Percentiles rank a stretch among this genome's conserved stretches.
These are phyloP conservation scores for Coemansia sp. DNA, from an alignment of 192 early-diverging fungal species.

Conservation along the genomic window DNA sequence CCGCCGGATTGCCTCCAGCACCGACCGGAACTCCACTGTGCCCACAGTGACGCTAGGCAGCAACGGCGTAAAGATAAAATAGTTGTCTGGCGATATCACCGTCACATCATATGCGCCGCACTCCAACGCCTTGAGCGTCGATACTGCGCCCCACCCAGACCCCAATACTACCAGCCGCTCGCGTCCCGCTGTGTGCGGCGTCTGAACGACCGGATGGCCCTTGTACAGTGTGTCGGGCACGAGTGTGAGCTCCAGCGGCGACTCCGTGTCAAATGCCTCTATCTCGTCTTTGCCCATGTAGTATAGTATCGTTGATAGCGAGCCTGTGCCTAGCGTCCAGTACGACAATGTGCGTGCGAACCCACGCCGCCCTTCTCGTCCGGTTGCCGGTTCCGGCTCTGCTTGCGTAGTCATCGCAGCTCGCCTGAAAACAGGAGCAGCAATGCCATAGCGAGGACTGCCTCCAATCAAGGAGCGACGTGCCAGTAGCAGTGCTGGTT, in stretches of 20 bases:
- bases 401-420: not conserved
- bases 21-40: constrained; percentile 83
- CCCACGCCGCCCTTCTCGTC: constrained; percentile 9
- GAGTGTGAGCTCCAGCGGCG: constrained; percentile 40
- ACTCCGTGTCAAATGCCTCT: constrained; percentile 46
- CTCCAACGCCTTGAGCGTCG: constrained; percentile 72
- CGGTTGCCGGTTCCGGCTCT: not conserved
- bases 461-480: not conserved
- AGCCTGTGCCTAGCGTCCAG: constrained; percentile 28
- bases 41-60: constrained; percentile 81
- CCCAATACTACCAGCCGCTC: constrained; percentile 57
- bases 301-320: constrained; percentile 22
- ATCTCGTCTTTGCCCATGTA: constrained; percentile 40
- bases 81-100: constrained; percentile 83
- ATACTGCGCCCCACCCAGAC: constrained; percentile 55
- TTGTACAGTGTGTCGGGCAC: constrained; percentile 7
- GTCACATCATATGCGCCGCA: constrained; percentile 76
- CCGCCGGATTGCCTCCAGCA: constrained; percentile 87
- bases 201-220: constrained; percentile 35
- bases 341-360: constrained; percentile 30
- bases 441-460: not conserved
- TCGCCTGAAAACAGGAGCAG: not conserved
- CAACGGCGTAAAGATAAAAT: constrained; percentile 84
- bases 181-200: constrained; percentile 17
- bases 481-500: not conserved